These are phyloP conservation scores for Ogataea angusta DNA, from an alignment of 805 yeast genomes.

Conservation along the genomic window DNA sequence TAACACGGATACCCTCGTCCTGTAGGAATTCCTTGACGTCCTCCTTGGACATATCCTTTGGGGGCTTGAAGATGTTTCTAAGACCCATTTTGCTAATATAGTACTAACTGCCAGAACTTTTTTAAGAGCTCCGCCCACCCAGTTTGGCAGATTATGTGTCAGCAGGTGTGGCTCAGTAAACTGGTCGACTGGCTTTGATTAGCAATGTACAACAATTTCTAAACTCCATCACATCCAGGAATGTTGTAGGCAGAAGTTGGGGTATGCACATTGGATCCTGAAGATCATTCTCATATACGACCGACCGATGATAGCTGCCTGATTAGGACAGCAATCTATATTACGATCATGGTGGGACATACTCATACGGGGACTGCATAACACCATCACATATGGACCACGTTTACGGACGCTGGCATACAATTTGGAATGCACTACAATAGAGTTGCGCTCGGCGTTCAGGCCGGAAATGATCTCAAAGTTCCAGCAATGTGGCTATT, in stretches of 20 bases:
- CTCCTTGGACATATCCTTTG: constrained; percentile 43
- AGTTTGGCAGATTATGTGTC: constrained; percentile 7
- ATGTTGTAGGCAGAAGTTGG: background rate
- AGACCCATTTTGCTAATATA: constrained; percentile 41
- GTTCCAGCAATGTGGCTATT: background rate
- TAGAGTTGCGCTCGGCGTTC: background rate
- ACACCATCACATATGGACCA: background rate
- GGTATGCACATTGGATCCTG: no score
- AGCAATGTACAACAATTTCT: background rate
- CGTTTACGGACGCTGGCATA: background rate
- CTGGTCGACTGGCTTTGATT: background rate
- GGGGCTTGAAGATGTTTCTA: constrained; percentile 47
- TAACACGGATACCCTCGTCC: constrained; percentile 42
- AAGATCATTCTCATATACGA: no score
- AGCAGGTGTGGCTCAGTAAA: constrained; percentile 2
- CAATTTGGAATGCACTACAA: background rate
- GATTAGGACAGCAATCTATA: no score
- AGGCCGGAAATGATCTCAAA: background rate
- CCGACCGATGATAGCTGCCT: no score
- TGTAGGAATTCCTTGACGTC: constrained; percentile 40
- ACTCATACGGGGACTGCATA: no score
- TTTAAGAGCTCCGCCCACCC: constrained; percentile 5
- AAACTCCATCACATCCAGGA: background rate
- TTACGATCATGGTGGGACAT: no score
- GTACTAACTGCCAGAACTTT: background rate